Evolutionary conservation across 1,139 yeast species (phyloP), one percentile per base, ranked within the genome.

Genomic region (Yamadazyma pseudoaaseri): DNA sequence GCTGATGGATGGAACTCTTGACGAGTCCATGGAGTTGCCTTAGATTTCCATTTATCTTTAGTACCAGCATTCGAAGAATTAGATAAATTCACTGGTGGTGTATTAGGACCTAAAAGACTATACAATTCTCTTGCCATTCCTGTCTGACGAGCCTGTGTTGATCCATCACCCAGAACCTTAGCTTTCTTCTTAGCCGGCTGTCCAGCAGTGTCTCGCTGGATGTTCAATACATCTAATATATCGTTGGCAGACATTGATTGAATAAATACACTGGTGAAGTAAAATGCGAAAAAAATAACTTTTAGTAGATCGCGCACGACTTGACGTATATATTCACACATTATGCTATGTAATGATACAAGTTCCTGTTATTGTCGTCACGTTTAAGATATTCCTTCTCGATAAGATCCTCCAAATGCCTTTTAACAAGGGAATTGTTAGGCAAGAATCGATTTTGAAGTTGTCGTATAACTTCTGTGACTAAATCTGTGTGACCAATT

Each of bases 111-210:
- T 26, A 94, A 65, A 39, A 94, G 69, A 47, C 84, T 85, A 58
- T 84, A 90, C 35, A 92, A 67, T 56, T 92, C 98, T 45, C 98
- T 73, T 43, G 87, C 94, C 79, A 92, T 84, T 14, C 96, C 96
- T 12, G 86, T 79, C 42, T 73, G 75, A 41, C 73, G 71, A 3
- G 43, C 36, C 10, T 18, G 34, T 4, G 30, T 9, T 3, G 33
- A 27, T 4, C 67, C 65, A 25, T 58, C 49, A 29, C 41, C 49
- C 16, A 41, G 28, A 3, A 44, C 30, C 31, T 59, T 78, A 35
- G 62, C 62, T 38, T 60, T 61, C 51, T 68, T 69, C 49, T 65
- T 65, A 2, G 60, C 56, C 3, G 71, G 72, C 34, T 54, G 62
- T 15, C 47, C 49, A 18, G 47, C 42, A 51, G 58, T 60, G 41